A percentile compares a stretch with the other conserved stretches of the same genome.
Evolutionary conservation across 1,284 basidiomycete genomes (phyloP).

Genomic region (Cystobasidiaceae sp.): DNA sequence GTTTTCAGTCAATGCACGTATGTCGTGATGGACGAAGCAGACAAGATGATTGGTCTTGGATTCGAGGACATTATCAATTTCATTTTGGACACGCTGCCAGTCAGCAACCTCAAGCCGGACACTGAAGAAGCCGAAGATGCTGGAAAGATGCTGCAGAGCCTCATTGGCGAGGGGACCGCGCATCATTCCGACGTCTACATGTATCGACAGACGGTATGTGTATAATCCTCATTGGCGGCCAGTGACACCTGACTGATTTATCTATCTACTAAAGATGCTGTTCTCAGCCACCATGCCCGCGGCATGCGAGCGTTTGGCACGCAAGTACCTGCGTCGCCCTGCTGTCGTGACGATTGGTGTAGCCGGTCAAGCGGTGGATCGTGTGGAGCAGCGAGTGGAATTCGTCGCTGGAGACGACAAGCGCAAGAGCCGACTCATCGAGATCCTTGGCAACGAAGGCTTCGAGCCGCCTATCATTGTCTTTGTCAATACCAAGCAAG

Average conservation of each 20-base stretch:
- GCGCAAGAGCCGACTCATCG: slow-evolving; percentile 69
- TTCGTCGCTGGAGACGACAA: slow-evolving; percentile 88
- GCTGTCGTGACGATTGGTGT: slow-evolving; percentile 97
- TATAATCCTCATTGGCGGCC: neutral
- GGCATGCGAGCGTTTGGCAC: slow-evolving; percentile 84
- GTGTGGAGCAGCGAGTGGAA: slow-evolving; percentile 93
- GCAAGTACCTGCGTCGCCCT: slow-evolving; percentile 86
- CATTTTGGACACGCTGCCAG: slow-evolving; percentile 87
- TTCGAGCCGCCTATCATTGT: slow-evolving; percentile 91
- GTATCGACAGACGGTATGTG: slow-evolving; percentile 44
- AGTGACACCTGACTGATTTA: neutral
- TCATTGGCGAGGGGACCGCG: slow-evolving; percentile 38
- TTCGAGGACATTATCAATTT: slow-evolving; percentile 92
- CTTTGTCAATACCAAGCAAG: slow-evolving; percentile 99
- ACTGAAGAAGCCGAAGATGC: slow-evolving; percentile 46
- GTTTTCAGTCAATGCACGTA: slow-evolving; percentile 95
- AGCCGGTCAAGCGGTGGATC: slow-evolving; percentile 94
- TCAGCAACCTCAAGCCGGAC: slow-evolving; percentile 78
- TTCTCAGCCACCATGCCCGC: slow-evolving; percentile 99
- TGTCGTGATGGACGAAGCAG: slow-evolving; percentile 98
- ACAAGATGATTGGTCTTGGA: slow-evolving; percentile 96
- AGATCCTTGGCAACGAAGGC: slow-evolving; percentile 78
- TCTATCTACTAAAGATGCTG: slow-evolving; percentile 47
- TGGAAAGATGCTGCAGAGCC: slow-evolving; percentile 38
- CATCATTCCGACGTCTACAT: slow-evolving; percentile 40